Evolutionary conservation across 73 alveolate species (phyloP).

Genomic region (Uronychia binucleata): DNA sequence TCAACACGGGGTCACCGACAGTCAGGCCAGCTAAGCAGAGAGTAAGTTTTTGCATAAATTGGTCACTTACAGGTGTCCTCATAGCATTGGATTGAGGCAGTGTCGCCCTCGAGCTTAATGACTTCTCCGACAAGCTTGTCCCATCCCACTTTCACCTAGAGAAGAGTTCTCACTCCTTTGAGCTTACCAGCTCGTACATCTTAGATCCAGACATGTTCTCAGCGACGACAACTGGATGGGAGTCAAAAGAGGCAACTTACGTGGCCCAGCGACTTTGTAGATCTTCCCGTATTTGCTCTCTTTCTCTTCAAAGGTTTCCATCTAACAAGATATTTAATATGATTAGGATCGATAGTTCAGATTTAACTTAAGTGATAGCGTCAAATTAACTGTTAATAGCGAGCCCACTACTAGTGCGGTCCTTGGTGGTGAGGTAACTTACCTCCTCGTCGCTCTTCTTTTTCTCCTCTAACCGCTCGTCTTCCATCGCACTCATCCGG

Average conservation of each 20-base stretch:
- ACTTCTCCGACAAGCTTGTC: constrained; percentile 98
- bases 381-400: no score
- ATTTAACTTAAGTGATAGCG: neutral
- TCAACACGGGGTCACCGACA: constrained; percentile 98
- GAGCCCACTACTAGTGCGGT: no score
- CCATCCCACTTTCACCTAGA: constrained; percentile 97
- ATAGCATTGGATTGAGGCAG: constrained; percentile 98
- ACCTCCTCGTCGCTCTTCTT: no score
- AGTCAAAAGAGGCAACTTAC: constrained; percentile 20
- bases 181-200: constrained; percentile 94
- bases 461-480: no score
- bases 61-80: constrained; percentile 89
- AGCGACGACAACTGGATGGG: constrained; percentile 93
- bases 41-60: neutral
- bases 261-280: constrained; percentile 95
- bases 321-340: neutral
- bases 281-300: constrained; percentile 90
- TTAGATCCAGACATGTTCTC: constrained; percentile 99
- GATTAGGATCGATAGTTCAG: neutral
- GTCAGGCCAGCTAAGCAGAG: constrained; percentile 90
- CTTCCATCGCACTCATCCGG: no score
- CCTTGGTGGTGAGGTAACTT: no score
- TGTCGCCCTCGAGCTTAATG: constrained; percentile 98
- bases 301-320: constrained; percentile 67
- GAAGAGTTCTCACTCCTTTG: neutral